A percentile compares a stretch with the other conserved stretches of the same genome.
Evolutionary conservation across 768 basidiomycete species (phyloP).

Genomic region (Glaciozyma antarctica): DNA sequence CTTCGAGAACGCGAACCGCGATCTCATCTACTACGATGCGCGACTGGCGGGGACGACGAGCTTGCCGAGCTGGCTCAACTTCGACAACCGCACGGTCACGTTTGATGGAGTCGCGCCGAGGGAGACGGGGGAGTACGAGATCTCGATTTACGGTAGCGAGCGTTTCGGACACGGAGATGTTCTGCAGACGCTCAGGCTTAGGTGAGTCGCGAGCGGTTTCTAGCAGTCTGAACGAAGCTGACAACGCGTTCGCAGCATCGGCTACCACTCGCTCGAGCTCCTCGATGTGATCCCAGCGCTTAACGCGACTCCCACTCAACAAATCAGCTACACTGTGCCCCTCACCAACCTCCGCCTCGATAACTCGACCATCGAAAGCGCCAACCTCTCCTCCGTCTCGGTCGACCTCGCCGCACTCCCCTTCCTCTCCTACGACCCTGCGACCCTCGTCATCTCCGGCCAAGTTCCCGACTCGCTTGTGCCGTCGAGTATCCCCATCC

Average conservation of each 20-base stretch:
- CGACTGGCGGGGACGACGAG: constrained; percentile 57
- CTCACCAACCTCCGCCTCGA: constrained; percentile 49
- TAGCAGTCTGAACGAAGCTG: no score
- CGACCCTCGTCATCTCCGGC: constrained; percentile 55
- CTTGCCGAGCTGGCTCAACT: constrained; percentile 66
- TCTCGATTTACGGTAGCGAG: constrained; percentile 63
- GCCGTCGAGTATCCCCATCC: constrained; percentile 43
- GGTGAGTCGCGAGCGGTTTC: no score
- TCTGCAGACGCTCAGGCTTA: constrained; percentile 52
- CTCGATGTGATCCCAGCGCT: constrained; percentile 49
- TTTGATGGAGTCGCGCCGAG: constrained; percentile 67
- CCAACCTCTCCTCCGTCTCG: constrained; percentile 50
- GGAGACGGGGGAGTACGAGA: constrained; percentile 41
- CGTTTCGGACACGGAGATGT: constrained; percentile 60
- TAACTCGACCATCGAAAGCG: constrained; percentile 52
- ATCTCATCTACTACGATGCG: constrained; percentile 55
- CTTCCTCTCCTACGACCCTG: constrained; percentile 49
- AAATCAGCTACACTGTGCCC: constrained; percentile 45
- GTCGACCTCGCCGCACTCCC: constrained; percentile 43
- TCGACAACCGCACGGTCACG: constrained; percentile 58
- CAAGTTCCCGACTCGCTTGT: constrained; percentile 48
- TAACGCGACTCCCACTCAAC: constrained; percentile 57
- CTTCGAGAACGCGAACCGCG: constrained; percentile 43
- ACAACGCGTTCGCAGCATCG: constrained; percentile 43
- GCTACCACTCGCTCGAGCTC: constrained; percentile 58